phyloP scores from a whole-genome alignment of 495 filamentous ascomycete genomes.

The Annulohypoxylon stygium region DNA sequence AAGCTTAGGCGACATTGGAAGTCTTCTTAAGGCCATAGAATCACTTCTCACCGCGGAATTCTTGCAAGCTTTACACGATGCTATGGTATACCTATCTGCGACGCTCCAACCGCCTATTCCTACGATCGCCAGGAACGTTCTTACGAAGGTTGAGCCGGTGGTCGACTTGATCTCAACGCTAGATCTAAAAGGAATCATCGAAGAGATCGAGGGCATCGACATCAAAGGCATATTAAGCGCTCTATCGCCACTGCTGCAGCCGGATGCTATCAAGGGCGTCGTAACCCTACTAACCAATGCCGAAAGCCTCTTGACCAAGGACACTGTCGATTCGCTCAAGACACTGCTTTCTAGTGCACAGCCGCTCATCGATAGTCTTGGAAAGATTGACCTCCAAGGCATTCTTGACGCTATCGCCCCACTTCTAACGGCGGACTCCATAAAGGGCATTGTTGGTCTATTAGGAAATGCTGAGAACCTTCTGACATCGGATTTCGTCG shows the following conservation, averaged over 20 bases:
- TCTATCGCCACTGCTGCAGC: slow-evolving; percentile 51
- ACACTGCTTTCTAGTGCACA: slow-evolving; percentile 45
- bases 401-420: slow-evolving; percentile 43
- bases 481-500: slow-evolving; percentile 58
- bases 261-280: slow-evolving; percentile 55
- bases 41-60: slow-evolving; percentile 51
- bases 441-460: slow-evolving; percentile 57
- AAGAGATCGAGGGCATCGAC: slow-evolving; percentile 55
- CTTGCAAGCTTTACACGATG: slow-evolving; percentile 50
- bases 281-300: slow-evolving; percentile 60
- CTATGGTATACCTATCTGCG: slow-evolving; percentile 51
- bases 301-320: slow-evolving; percentile 56
- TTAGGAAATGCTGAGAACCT: slow-evolving; percentile 58
- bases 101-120: slow-evolving; percentile 53
- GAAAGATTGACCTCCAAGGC: slow-evolving; percentile 49
- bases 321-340: slow-evolving; percentile 61
- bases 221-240: slow-evolving; percentile 60
- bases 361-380: slow-evolving; percentile 49
- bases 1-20: slow-evolving; percentile 42
- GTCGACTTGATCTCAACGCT: slow-evolving; percentile 49
- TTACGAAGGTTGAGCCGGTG: slow-evolving; percentile 50
- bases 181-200: slow-evolving; percentile 50
- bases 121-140: slow-evolving; percentile 42
- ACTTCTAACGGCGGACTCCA: slow-evolving; percentile 54
- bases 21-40: slow-evolving; percentile 43